These are phyloP conservation scores for Leonotis leonurus DNA, from an alignment of 257 asterid species.

Conservation along the genomic window DNA sequence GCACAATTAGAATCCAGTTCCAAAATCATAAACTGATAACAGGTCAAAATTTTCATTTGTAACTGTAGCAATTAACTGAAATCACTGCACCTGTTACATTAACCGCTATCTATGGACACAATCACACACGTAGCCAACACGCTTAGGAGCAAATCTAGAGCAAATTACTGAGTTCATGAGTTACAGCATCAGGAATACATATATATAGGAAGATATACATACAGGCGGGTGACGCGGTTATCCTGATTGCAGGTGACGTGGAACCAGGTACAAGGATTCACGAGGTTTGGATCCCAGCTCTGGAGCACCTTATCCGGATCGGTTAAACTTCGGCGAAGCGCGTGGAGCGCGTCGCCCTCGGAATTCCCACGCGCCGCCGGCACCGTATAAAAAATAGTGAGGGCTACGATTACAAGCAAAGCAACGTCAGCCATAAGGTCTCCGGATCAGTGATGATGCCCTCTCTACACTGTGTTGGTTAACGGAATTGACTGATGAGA, in stretches of 20 bases:
- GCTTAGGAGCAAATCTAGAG: not conserved
- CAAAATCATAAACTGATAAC: not conserved
- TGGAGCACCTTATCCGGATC: conserved; percentile 74
- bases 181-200: not conserved
- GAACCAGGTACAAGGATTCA: conserved; percentile 80
- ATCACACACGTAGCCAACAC: not conserved
- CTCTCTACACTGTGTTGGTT: not conserved
- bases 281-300: conserved; percentile 93
- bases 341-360: conserved; percentile 75
- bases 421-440: conserved; percentile 25
- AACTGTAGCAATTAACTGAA: not conserved
- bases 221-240: conserved; percentile 54
- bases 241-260: conserved; percentile 48
- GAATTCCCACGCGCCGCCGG: conserved; percentile 40
- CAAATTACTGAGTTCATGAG: not conserved
- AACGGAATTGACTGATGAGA: not conserved
- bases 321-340: conserved; percentile 64
- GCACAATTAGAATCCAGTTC: not conserved
- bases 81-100: not conserved
- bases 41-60: not conserved
- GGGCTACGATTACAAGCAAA: conserved; percentile 23
- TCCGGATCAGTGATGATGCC: not conserved
- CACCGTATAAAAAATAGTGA: conserved; percentile 11
- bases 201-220: conserved; percentile 13
- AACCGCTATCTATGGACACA: not conserved